A percentile compares a stretch with the other conserved stretches of the same genome.
Evolutionary conservation across 2,329 filamentous ascomycete genomes (phyloP).

Genomic region (Exophiala viscosa): DNA sequence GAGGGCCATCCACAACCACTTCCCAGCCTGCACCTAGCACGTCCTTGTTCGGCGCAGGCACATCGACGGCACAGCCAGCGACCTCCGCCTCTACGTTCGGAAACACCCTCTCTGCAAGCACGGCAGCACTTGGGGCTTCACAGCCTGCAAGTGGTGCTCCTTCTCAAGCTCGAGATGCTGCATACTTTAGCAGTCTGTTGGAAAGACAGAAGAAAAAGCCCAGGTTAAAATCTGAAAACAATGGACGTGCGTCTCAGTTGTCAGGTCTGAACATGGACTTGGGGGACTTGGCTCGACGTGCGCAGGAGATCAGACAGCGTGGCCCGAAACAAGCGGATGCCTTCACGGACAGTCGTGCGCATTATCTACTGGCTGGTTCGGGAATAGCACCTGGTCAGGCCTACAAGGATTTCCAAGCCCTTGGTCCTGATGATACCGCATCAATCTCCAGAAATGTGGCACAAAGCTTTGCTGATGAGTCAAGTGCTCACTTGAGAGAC

Average conservation of each 20-base stretch:
- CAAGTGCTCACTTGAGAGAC: conserved; percentile 65
- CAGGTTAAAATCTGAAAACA: conserved; percentile 51
- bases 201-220: conserved; percentile 65
- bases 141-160: conserved; percentile 13
- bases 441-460: conserved; percentile 7
- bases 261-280: conserved; percentile 87
- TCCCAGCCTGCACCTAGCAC: conserved; percentile 16
- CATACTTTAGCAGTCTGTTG: conserved; percentile 62
- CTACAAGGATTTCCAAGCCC: conserved; percentile 77
- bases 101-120: conserved; percentile 2
- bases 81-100: conserved; percentile 7
- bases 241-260: conserved; percentile 65
- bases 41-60: conserved; percentile 12
- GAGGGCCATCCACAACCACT: conserved; percentile 8
- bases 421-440: conserved; percentile 60
- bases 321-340: conserved; percentile 45
- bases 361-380: conserved; percentile 89
- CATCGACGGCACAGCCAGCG: conserved; percentile 12
- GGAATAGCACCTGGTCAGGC: conserved; percentile 85
- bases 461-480: conserved; percentile 24
- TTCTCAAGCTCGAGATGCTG: conserved; percentile 38
- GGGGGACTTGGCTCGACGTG: conserved; percentile 75
- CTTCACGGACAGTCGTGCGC: conserved; percentile 54
- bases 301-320: conserved; percentile 70
- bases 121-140: conserved; percentile 1